Percentiles rank a stretch among this genome's conserved stretches.
These are phyloP conservation scores for Fusarium virguliforme DNA, from an alignment of 2,329 filamentous ascomycete species.

Conservation along the genomic window DNA sequence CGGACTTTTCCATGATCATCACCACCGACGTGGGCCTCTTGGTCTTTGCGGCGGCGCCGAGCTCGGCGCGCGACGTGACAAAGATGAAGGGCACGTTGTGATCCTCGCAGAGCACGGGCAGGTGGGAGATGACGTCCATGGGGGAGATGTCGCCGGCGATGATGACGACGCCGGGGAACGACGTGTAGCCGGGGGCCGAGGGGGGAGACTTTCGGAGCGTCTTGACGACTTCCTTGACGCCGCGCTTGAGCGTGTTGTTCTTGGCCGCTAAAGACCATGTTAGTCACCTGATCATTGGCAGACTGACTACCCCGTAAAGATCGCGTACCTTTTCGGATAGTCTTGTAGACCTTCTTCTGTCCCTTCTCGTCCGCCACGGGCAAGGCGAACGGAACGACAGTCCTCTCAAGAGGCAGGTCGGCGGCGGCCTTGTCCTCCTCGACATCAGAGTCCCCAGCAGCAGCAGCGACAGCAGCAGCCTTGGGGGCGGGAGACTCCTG, in stretches of 20 bases:
- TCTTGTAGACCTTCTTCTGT: slow-evolving; percentile 74
- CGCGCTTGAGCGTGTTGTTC: slow-evolving; percentile 94
- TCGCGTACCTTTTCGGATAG: slow-evolving; percentile 69
- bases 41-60: slow-evolving; percentile 92
- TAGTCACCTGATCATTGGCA: slow-evolving; percentile 21
- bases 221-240: slow-evolving; percentile 99
- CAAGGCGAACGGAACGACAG: slow-evolving; percentile 86
- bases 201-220: slow-evolving; percentile 91
- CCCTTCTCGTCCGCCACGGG: slow-evolving; percentile 86
- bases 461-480: slow-evolving; percentile 58
- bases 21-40: slow-evolving; percentile 98
- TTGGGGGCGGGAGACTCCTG: slow-evolving; percentile 65
- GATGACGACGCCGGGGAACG: slow-evolving; percentile 83
- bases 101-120: slow-evolving; percentile 98
- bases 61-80: slow-evolving; percentile 90
- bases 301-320: neutral
- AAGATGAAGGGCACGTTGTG: slow-evolving; percentile 98
- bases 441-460: slow-evolving; percentile 63
- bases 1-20: slow-evolving; percentile 80
- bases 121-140: slow-evolving; percentile 98
- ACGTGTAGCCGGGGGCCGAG: slow-evolving; percentile 74
- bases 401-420: slow-evolving; percentile 63
- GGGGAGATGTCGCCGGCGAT: slow-evolving; percentile 98
- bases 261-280: slow-evolving; percentile 81
- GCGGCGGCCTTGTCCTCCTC: slow-evolving; percentile 65